Evolutionary conservation across 2,329 filamentous ascomycete species (phyloP), one percentile per base, ranked within the genome.

Genomic region (Hansfordia pulvinata): DNA sequence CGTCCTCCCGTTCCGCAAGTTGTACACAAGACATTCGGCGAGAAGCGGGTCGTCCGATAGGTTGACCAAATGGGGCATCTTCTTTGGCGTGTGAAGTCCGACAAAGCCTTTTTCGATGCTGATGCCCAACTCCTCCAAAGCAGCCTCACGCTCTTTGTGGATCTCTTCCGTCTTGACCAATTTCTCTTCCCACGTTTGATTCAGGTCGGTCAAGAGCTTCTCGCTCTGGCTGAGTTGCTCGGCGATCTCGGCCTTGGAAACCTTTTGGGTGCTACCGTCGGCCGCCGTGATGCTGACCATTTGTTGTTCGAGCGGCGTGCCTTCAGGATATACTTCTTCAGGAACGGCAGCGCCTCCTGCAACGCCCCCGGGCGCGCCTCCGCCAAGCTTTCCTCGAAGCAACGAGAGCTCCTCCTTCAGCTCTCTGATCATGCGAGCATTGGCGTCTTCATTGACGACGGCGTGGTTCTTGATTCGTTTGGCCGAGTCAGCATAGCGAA

Each of bases 381-480:
- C 70, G 26, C 76, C 77, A 10, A 98, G 68, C 48, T 98, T 96
- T 42, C 82, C 77, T 41, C 90, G 71, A 30, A 98, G 61, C 34
- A 93, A 64, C 2, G 82, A 72, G 31, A 98, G 56, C 46, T 98
- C 90, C 51, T 98, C 90, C 50, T 98, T 98, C 35, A 98, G 62
- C 49, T 98, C 90, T 51, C 90, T 71, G 37, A 98, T 96, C 90
- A 98, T 98, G 41, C 90, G 80, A 33, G 90, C 90, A 48, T 98
- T 98, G 24, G 90, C 88, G 55, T 98, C 90, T 52, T 98, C 90
- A 60, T 98, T 98, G 52, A 98, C 81, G 26, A 98, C 90, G 30
- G 90, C 90, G 52, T 98, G 90, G 58, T 98, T 98, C 83, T 96
- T 96, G 67, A 98, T 98, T 42, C 90, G 76, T 60, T 98, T 98